A percentile compares a stretch with the other conserved stretches of the same genome.
phyloP scores from a whole-genome alignment of 1,284 basidiomycete genomes.

The Pascua sp. region DNA sequence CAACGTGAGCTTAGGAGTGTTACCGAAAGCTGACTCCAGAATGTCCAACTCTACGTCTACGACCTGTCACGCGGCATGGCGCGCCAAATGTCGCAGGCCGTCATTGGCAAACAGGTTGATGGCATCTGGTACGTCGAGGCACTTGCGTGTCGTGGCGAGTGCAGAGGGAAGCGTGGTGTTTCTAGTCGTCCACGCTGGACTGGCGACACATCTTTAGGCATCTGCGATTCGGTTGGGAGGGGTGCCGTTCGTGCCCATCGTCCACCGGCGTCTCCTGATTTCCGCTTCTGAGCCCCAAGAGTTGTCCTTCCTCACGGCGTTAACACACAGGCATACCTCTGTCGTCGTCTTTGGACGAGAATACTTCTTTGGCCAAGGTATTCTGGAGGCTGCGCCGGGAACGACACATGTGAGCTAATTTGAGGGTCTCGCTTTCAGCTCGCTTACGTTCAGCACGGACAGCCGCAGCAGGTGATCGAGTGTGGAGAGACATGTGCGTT shows the following conservation, averaged over 20 bases:
- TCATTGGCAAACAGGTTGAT: conserved; percentile 81
- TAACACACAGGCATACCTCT: conserved; percentile 61
- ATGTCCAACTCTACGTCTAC: conserved; percentile 79
- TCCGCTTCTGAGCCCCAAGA: no score
- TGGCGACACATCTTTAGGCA: no score
- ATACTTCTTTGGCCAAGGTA: conserved; percentile 84
- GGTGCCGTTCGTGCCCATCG: no score
- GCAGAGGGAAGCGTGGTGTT: no score
- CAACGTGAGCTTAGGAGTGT: no score
- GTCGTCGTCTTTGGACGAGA: conserved; percentile 82
- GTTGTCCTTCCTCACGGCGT: not conserved
- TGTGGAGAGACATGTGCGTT: conserved; percentile 65
- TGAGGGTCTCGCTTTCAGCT: not conserved
- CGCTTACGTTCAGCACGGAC: conserved; percentile 61
- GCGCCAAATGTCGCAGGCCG: conserved; percentile 65
- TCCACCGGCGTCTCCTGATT: no score
- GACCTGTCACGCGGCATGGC: conserved; percentile 84
- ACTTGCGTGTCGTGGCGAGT: not conserved
- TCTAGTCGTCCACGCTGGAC: no score
- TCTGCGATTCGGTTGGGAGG: no score
- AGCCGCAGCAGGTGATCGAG: conserved; percentile 68
- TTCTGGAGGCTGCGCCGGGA: conserved; percentile 63
- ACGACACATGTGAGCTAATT: conserved; percentile 57
- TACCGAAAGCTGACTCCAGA: conserved; percentile 7
- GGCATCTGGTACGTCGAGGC: conserved; percentile 67